Percentiles rank a stretch among this genome's conserved stretches.
Conservation (phyloP, 2,329 filamentous ascomycete species). For the Oidium heveae region DNA sequence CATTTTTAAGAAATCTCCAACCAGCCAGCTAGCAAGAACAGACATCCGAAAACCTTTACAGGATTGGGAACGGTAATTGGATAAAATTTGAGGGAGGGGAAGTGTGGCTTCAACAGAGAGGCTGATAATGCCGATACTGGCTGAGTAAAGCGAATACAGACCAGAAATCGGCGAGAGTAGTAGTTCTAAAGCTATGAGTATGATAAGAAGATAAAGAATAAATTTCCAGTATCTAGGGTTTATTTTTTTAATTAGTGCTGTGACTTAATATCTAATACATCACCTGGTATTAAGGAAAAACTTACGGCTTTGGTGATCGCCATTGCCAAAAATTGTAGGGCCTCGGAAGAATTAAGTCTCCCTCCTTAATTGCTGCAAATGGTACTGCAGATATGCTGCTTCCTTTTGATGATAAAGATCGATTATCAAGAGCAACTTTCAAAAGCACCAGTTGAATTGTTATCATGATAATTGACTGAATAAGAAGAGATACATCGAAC, state of each 20-base stretch:
- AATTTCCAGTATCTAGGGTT: slow-evolving; percentile 48
- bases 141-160: slow-evolving; percentile 40
- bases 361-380: slow-evolving; percentile 24
- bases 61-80: slow-evolving; percentile 41
- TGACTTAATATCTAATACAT: too few relatives aligned
- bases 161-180: slow-evolving; percentile 31
- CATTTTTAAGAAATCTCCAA: slow-evolving; percentile 69
- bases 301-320: slow-evolving; percentile 39
- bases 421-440: slow-evolving; percentile 42
- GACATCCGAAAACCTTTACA: slow-evolving; percentile 58
- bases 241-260: too few relatives aligned
- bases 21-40: slow-evolving; percentile 52
- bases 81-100: slow-evolving; percentile 51
- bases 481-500: slow-evolving; percentile 35
- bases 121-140: slow-evolving; percentile 46
- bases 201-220: slow-evolving; percentile 37
- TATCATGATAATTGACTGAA: slow-evolving; percentile 42
- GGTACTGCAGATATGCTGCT: slow-evolving; percentile 34
- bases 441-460: slow-evolving; percentile 35
- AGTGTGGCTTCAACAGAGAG: slow-evolving; percentile 60
- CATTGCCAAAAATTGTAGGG: slow-evolving; percentile 71
- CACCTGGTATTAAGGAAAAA: not conserved
- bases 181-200: slow-evolving; percentile 38
- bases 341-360: slow-evolving; percentile 19
- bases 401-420: slow-evolving; percentile 31